A percentile compares a stretch with the other conserved stretches of the same genome.
Evolutionary conservation across 2,329 filamentous ascomycete species (phyloP).

Genomic region (Calonectria pauciramosa): DNA sequence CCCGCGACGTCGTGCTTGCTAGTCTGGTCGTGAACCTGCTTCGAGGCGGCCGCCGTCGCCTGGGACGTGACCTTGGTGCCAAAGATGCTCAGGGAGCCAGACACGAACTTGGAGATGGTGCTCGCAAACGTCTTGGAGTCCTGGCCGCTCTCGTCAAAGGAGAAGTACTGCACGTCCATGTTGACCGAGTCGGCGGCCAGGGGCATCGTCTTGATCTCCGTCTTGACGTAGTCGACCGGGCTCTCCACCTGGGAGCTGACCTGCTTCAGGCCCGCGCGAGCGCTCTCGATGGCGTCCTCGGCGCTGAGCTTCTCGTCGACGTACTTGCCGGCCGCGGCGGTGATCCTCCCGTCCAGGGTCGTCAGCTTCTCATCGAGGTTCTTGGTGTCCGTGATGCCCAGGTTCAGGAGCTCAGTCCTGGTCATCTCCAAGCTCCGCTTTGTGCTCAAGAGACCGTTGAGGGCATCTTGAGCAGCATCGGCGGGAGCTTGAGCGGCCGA

Average conservation of each 20-base stretch:
- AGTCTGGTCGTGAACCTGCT: slow-evolving; percentile 7
- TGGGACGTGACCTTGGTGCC: not conserved
- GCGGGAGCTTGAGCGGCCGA: not conserved
- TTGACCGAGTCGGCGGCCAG: slow-evolving; percentile 30
- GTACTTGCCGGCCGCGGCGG: not conserved
- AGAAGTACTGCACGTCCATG: slow-evolving; percentile 36
- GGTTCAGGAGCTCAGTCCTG: slow-evolving; percentile 33
- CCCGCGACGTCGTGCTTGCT: slow-evolving; percentile 9
- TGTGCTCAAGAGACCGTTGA: slow-evolving; percentile 28
- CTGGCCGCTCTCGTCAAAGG: slow-evolving; percentile 3
- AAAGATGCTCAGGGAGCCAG: slow-evolving; percentile 6
- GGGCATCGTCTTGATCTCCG: slow-evolving; percentile 30
- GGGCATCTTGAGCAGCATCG: slow-evolving; percentile 29
- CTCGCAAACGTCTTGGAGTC: not conserved
- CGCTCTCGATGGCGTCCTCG: not conserved
- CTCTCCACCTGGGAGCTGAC: slow-evolving; percentile 22
- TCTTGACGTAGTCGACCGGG: slow-evolving; percentile 27
- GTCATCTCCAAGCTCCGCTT: slow-evolving; percentile 34
- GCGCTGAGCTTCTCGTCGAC: not conserved
- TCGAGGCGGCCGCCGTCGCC: not conserved
- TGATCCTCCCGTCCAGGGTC: not conserved
- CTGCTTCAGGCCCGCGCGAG: not conserved
- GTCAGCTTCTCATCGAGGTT: not conserved
- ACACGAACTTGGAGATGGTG: slow-evolving; percentile 1
- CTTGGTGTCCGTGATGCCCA: not conserved